Evolutionary conservation across 2,329 filamentous ascomycete species (phyloP).

Genomic region (Macrophomina pseudophaseolina): DNA sequence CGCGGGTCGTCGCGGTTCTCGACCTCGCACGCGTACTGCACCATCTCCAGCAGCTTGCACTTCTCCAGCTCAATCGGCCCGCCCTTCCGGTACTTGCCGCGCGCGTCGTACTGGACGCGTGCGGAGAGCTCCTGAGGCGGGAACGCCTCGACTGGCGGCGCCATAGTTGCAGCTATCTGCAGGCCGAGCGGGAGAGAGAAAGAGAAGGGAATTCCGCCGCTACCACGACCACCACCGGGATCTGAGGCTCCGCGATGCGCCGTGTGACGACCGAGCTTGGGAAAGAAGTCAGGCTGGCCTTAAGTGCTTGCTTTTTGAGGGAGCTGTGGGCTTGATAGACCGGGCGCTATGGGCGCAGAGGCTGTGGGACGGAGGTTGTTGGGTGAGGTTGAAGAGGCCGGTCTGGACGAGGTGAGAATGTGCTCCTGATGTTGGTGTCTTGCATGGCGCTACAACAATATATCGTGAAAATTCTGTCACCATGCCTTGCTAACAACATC

Average conservation of each 20-base stretch:
- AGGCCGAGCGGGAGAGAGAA: constrained; percentile 25
- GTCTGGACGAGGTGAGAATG: constrained; percentile 50
- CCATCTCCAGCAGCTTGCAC: constrained; percentile 63
- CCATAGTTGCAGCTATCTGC: constrained; percentile 49
- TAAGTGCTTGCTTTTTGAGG: constrained; percentile 19
- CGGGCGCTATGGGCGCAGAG: constrained; percentile 44
- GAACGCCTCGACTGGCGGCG: constrained; percentile 61
- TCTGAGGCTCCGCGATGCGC: background rate
- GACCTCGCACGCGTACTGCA: constrained; percentile 67
- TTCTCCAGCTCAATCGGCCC: constrained; percentile 57
- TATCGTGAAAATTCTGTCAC: background rate
- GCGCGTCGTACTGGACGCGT: constrained; percentile 58
- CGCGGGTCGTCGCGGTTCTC: constrained; percentile 45
- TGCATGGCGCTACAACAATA: background rate
- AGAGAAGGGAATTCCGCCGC: background rate
- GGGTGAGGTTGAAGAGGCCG: constrained; percentile 38
- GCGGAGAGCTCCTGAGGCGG: constrained; percentile 56
- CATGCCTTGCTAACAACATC: background rate
- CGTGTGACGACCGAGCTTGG: background rate
- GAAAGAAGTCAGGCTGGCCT: constrained; percentile 19
- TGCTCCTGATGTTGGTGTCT: background rate
- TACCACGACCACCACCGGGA: background rate
- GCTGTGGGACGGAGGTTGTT: constrained; percentile 61
- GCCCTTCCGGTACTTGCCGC: constrained; percentile 59
- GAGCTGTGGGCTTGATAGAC: background rate